phyloP scores from a whole-genome alignment of 2,329 filamentous ascomycete species.

The Epichloe scottii region DNA sequence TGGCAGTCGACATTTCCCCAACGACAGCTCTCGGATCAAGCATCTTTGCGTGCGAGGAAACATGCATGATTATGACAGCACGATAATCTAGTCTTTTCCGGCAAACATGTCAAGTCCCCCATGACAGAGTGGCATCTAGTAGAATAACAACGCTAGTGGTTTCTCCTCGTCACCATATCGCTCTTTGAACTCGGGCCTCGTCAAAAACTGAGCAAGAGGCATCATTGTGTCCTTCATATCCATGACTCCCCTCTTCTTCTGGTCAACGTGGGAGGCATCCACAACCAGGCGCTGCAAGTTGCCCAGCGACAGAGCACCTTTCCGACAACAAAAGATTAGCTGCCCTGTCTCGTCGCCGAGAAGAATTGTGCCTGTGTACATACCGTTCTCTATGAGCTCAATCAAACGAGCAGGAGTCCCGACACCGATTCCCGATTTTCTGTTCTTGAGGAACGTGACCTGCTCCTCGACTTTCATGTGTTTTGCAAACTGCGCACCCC shows the following conservation, averaged over 20 bases:
- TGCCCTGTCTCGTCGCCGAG: background rate
- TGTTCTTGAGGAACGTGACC: conserved; percentile 57
- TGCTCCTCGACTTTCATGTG: conserved; percentile 93
- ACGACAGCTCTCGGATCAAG: background rate
- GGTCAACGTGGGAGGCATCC: conserved; percentile 85
- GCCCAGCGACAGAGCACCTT: conserved; percentile 55
- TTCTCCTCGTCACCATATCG: conserved; percentile 50
- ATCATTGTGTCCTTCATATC: conserved; percentile 92
- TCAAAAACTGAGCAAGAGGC: conserved; percentile 64
- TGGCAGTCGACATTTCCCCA: background rate
- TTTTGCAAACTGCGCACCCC: conserved; percentile 62
- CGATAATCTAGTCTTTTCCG: too few species aligned
- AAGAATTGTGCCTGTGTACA: conserved; percentile 14
- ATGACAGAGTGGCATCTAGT: conserved; percentile 25
- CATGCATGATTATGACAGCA: background rate
- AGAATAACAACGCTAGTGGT: conserved; percentile 52
- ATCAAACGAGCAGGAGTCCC: conserved; percentile 76
- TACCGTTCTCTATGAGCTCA: conserved; percentile 72
- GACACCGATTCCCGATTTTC: conserved; percentile 71
- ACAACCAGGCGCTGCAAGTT: conserved; percentile 70
- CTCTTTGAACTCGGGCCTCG: conserved; percentile 56
- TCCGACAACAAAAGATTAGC: conserved; percentile 1
- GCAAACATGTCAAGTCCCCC: background rate
- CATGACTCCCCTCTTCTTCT: conserved; percentile 85
- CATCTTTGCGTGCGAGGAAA: background rate